Percentiles rank a stretch among this genome's conserved stretches.
phyloP scores from a whole-genome alignment of 805 yeast species.

The Candida koratica region DNA sequence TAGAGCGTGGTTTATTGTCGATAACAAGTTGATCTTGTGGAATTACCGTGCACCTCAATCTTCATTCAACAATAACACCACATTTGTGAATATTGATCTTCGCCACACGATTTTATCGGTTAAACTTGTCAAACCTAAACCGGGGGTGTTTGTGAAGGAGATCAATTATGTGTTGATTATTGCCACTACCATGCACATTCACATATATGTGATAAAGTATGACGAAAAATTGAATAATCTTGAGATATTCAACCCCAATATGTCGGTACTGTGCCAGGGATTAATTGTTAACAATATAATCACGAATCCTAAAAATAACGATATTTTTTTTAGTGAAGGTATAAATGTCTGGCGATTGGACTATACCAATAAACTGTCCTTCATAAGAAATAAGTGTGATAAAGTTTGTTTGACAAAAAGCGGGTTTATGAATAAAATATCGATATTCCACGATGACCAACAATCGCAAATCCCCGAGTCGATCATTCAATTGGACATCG shows the following conservation, averaged over 20 bases:
- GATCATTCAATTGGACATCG: constrained; percentile 63
- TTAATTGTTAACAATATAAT: constrained; percentile 62
- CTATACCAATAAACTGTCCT: constrained; percentile 77
- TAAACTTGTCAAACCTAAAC: constrained; percentile 74
- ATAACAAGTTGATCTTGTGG: constrained; percentile 82
- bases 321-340: constrained; percentile 80
- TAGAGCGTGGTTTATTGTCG: constrained; percentile 83
- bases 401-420: constrained; percentile 77
- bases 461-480: constrained; percentile 44
- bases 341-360: constrained; percentile 81
- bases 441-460: constrained; percentile 19
- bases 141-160: constrained; percentile 71
- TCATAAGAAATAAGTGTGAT: constrained; percentile 80
- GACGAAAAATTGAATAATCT: constrained; percentile 42
- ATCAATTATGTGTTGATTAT: constrained; percentile 71
- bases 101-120: constrained; percentile 74
- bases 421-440: constrained; percentile 35
- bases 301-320: constrained; percentile 60
- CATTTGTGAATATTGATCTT: constrained; percentile 76
- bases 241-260: constrained; percentile 76
- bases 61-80: constrained; percentile 41
- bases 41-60: constrained; percentile 59
- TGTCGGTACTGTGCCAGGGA: constrained; percentile 78
- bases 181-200: constrained; percentile 76
- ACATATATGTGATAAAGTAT: constrained; percentile 68